Percentiles rank a stretch among this genome's conserved stretches.
Evolutionary conservation across 495 filamentous ascomycete species (phyloP).

Genomic region (Penicillium crystallinum): DNA sequence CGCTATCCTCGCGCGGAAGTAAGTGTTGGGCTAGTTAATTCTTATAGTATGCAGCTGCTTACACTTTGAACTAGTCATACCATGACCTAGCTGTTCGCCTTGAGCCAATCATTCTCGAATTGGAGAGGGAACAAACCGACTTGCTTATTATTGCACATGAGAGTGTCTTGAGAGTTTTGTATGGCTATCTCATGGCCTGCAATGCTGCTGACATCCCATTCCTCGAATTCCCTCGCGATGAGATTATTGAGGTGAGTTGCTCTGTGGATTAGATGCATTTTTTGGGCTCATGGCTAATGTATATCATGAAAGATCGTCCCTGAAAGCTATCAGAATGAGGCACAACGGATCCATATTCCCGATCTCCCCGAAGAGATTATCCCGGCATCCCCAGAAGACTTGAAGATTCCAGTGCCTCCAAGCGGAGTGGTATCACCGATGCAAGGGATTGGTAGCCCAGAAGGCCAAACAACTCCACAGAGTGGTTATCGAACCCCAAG

Average conservation of each 20-base stretch:
- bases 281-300: slow-evolving; percentile 11
- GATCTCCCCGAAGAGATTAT: slow-evolving; percentile 56
- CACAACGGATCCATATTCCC: slow-evolving; percentile 77
- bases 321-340: slow-evolving; percentile 92
- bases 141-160: slow-evolving; percentile 97
- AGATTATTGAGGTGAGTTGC: slow-evolving; percentile 79
- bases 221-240: slow-evolving; percentile 89
- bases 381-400: slow-evolving; percentile 74
- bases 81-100: slow-evolving; percentile 95
- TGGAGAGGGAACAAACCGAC: slow-evolving; percentile 96
- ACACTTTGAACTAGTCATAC: slow-evolving; percentile 63
- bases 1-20: slow-evolving; percentile 94
- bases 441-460: slow-evolving; percentile 44
- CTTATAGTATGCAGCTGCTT: slow-evolving; percentile 2
- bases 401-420: slow-evolving; percentile 72
- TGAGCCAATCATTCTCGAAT: slow-evolving; percentile 97
- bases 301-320: slow-evolving; percentile 69
- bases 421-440: slow-evolving; percentile 50
- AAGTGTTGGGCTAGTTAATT: slow-evolving; percentile 7
- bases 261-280: neutral
- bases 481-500: slow-evolving; percentile 31
- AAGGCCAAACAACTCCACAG: slow-evolving; percentile 39
- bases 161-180: slow-evolving; percentile 90
- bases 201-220: slow-evolving; percentile 93
- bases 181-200: slow-evolving; percentile 98